Percentiles rank a stretch among this genome's conserved stretches.
Evolutionary conservation across 495 filamentous ascomycete species (phyloP).

Genomic region (Podospora australis): DNA sequence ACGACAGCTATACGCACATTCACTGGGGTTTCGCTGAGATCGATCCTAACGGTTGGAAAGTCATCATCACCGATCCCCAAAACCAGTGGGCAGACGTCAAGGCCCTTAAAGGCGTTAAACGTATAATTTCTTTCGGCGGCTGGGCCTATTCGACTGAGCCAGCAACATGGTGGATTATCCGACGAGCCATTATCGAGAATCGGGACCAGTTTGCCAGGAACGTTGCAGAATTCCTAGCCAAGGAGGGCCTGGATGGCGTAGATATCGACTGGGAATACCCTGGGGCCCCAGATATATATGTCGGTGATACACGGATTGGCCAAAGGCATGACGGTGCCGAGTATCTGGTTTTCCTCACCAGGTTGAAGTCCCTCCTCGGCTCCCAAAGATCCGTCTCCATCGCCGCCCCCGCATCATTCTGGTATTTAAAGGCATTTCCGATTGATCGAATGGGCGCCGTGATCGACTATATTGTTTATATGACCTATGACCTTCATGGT

Average conservation of each 20-base stretch:
- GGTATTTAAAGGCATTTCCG: constrained; percentile 16
- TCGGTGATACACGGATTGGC: background rate
- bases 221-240: constrained; percentile 21
- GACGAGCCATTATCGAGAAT: constrained; percentile 20
- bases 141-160: constrained; percentile 28
- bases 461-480: constrained; percentile 28
- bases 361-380: background rate
- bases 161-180: constrained; percentile 22
- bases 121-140: constrained; percentile 33
- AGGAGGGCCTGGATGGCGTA: constrained; percentile 28
- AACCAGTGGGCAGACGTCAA: constrained; percentile 22
- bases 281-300: background rate
- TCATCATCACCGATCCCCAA: constrained; percentile 12
- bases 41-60: constrained; percentile 6
- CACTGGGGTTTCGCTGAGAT: constrained; percentile 24
- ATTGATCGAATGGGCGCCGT: constrained; percentile 17
- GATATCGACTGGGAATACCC: constrained; percentile 32
- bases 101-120: constrained; percentile 15
- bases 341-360: background rate
- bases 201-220: constrained; percentile 23
- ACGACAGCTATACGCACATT: constrained; percentile 20
- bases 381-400: constrained; percentile 21
- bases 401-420: constrained; percentile 24
- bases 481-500: constrained; percentile 29
- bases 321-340: background rate